Percentiles rank a stretch among this genome's conserved stretches.
phyloP scores from a whole-genome alignment of 2,329 filamentous ascomycete species.

The Boeremia exigua region DNA sequence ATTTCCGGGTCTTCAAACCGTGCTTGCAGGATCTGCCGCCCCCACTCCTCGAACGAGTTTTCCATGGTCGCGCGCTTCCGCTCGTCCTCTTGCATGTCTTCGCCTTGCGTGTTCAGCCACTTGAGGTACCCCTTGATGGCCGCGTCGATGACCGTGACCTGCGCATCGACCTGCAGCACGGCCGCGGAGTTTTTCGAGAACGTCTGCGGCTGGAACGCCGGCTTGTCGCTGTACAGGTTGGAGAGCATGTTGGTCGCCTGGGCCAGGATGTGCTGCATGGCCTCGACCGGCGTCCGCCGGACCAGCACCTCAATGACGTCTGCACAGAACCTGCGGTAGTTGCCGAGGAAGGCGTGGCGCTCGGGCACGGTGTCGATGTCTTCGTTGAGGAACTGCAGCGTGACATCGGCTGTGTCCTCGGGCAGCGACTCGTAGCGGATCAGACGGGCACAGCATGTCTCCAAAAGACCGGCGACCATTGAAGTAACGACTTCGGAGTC shows the following conservation, averaged over 20 bases:
- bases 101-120: conserved; percentile 67
- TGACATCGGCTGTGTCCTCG: conserved; percentile 79
- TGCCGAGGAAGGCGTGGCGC: conserved; percentile 91
- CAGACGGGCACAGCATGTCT: conserved; percentile 81
- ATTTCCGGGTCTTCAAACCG: conserved; percentile 85
- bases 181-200: conserved; percentile 71
- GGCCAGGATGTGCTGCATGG: conserved; percentile 83
- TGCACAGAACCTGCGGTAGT: conserved; percentile 90
- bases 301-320: conserved; percentile 89
- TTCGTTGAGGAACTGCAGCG: conserved; percentile 82
- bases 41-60: conserved; percentile 73
- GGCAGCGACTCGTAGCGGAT: conserved; percentile 88
- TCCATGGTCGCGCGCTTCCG: conserved; percentile 65
- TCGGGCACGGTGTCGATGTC: conserved; percentile 96
- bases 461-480: conserved; percentile 77
- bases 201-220: conserved; percentile 63
- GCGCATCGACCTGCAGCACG: conserved; percentile 82
- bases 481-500: conserved; percentile 65
- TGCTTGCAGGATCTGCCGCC: conserved; percentile 71
- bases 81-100: conserved; percentile 56
- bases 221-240: conserved; percentile 74
- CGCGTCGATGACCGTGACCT: conserved; percentile 88
- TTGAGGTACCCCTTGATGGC: conserved; percentile 87
- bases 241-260: conserved; percentile 76
- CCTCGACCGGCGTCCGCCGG: conserved; percentile 79